These are phyloP conservation scores for Candida sakaeoensis DNA, from an alignment of 805 yeast genomes.

Conservation along the genomic window DNA sequence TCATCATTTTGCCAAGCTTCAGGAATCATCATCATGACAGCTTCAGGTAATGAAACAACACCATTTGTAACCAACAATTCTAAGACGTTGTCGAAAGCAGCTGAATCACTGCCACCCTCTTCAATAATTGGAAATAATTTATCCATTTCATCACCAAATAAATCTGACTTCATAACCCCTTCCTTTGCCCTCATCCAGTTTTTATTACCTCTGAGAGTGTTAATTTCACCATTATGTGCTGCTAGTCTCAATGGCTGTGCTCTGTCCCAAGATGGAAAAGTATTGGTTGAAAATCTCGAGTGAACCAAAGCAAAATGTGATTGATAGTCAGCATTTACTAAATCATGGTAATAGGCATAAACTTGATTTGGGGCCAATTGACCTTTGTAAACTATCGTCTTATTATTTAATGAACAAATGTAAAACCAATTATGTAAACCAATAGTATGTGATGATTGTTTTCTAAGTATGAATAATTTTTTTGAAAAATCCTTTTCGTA, in stretches of 20 bases:
- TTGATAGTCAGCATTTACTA: slow-evolving; percentile 85
- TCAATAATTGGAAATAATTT: slow-evolving; percentile 91
- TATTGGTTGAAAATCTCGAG: slow-evolving; percentile 95
- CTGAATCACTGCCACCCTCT: slow-evolving; percentile 98
- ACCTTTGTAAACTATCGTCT: slow-evolving; percentile 93
- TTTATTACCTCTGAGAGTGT: slow-evolving; percentile 94
- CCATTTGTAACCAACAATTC: slow-evolving; percentile 92
- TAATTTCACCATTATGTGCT: slow-evolving; percentile 98
- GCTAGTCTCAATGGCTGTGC: slow-evolving; percentile 97
- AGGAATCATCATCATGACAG: slow-evolving; percentile 94
- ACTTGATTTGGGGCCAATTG: slow-evolving; percentile 97
- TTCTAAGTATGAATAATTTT: slow-evolving; percentile 79
- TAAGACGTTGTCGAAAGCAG: slow-evolving; percentile 93
- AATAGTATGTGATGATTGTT: slow-evolving; percentile 84
- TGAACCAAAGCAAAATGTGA: slow-evolving; percentile 96
- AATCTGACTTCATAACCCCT: slow-evolving; percentile 86
- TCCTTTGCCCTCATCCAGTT: slow-evolving; percentile 99
- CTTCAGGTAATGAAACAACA: slow-evolving; percentile 88
- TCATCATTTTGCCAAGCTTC: slow-evolving; percentile 95
- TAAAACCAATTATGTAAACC: slow-evolving; percentile 97
- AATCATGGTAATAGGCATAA: slow-evolving; percentile 89
- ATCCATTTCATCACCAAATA: slow-evolving; percentile 90
- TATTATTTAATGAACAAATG: slow-evolving; percentile 86
- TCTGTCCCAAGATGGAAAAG: slow-evolving; percentile 99
- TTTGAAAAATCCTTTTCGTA: slow-evolving; percentile 72